phyloP scores from a whole-genome alignment of 2,329 filamentous ascomycete species.

The Penicillium sumatraense region DNA sequence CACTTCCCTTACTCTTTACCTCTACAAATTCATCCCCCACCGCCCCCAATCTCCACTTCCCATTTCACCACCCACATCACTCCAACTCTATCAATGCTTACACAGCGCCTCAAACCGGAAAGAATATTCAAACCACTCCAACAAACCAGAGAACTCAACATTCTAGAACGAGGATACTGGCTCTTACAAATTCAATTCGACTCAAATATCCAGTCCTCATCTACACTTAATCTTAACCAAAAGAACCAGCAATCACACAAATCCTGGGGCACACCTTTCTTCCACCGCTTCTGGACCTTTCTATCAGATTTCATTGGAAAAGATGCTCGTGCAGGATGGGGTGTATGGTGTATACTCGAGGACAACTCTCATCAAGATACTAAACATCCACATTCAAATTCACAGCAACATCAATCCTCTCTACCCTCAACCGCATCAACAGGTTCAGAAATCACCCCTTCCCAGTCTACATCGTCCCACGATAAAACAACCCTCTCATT shows the following conservation, averaged over 20 bases:
- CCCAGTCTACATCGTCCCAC: background rate
- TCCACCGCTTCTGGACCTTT: constrained; percentile 49
- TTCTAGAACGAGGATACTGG: constrained; percentile 81
- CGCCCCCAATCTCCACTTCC: constrained; percentile 55
- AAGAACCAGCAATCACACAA: too few species aligned
- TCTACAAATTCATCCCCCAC: constrained; percentile 56
- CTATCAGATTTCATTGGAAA: constrained; percentile 41
- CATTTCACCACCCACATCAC: constrained; percentile 63
- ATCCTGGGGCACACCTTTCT: constrained; percentile 39
- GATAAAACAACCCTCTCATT: constrained; percentile 53
- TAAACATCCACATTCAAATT: constrained; percentile 7
- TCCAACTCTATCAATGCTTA: constrained; percentile 57
- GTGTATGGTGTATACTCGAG: constrained; percentile 48
- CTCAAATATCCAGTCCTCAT: background rate
- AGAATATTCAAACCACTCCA: constrained; percentile 59
- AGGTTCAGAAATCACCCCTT: background rate
- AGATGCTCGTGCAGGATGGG: constrained; percentile 50
- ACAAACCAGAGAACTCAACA: constrained; percentile 55
- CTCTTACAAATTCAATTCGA: constrained; percentile 62
- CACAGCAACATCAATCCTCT: too few species aligned
- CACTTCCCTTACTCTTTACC: constrained; percentile 37
- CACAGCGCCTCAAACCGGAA: constrained; percentile 55
- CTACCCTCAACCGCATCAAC: background rate
- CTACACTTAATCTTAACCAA: constrained; percentile 37
- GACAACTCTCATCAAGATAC: background rate